Base-by-base conservation (phyloP, 1,139 yeast species). In the Meyerozyma carpophila region DNA sequence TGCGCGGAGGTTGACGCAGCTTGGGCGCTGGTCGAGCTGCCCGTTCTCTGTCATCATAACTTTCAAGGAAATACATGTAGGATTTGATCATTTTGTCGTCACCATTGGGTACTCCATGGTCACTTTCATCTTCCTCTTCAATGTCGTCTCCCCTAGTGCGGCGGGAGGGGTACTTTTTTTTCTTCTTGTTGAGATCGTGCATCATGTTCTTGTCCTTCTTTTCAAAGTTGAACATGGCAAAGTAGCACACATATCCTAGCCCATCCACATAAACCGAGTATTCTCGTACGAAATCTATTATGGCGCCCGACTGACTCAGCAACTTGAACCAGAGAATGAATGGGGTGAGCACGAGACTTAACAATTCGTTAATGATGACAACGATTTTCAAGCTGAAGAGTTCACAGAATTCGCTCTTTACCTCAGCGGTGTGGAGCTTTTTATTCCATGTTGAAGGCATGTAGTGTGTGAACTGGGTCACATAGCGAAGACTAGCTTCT, bases 41-140 rank as follows among this genome's bases (percentile, higher is more conserved):
- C 8, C 26, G 11, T 18, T 21, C 37, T 10, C 26, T 5, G 5
- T 34, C 37, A 18, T 84, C 90, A 61, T 90, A 90, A 51, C 88
- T 86, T 56, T 90, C 96, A 53, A 90, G 67, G 59, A 91, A 91
- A 61, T 89, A 82, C 68, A 89, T 71, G 59, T 89, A 91, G 1
- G 96, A 87, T 56, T 89, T 89, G 59, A 88, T 80, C 97, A 91
- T 91, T 61, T 91, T 91, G 48, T 89, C 95, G 53, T 88, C 91
- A 25, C 58, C 57, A 13, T 55, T 49, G 14, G 24, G 24, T 52
- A 48, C 24, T 56, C 49, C 31, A 54, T 61, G 13, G 24, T 72
- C 71, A 43, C 71, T 73, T 44, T 73, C 75, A 27, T 66, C 68
- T n/a, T 64, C 70, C 14, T 57, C 63, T 4, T 32, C 36, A 21